Evolutionary conservation across 345 rosid species (phyloP).

Genomic region (Geranium brycei): DNA sequence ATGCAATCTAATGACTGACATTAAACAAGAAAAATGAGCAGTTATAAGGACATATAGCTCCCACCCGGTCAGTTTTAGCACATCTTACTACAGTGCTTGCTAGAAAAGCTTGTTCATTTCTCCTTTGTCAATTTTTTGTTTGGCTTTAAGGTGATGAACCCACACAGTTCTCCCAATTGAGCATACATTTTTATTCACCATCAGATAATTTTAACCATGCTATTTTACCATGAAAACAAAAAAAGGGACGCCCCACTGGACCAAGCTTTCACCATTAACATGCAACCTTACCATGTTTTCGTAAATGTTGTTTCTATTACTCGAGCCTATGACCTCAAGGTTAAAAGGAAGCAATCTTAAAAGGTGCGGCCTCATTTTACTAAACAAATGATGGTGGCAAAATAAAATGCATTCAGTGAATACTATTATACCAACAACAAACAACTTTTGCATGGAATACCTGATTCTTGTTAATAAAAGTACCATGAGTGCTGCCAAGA

Average conservation of each 20-base stretch:
- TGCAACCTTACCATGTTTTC: no score
- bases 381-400: no score
- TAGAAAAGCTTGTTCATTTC: background rate
- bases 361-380: no score
- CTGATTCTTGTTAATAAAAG: slow-evolving; percentile 64
- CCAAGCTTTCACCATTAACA: no score
- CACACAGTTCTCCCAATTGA: background rate
- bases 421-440: background rate
- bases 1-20: background rate
- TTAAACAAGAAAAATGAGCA: background rate
- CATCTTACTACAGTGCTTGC: background rate
- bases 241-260: no score
- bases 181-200: no score
- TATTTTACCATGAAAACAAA: no score
- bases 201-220: no score
- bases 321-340: no score
- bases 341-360: no score
- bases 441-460: slow-evolving; percentile 19
- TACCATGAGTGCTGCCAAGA: slow-evolving; percentile 80
- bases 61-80: background rate
- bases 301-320: no score
- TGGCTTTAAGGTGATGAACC: background rate
- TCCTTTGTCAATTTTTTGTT: background rate
- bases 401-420: background rate
- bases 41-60: background rate